These are phyloP conservation scores for Fusarium pininemorale DNA, from an alignment of 2,329 filamentous ascomycete species.

Conservation along the genomic window DNA sequence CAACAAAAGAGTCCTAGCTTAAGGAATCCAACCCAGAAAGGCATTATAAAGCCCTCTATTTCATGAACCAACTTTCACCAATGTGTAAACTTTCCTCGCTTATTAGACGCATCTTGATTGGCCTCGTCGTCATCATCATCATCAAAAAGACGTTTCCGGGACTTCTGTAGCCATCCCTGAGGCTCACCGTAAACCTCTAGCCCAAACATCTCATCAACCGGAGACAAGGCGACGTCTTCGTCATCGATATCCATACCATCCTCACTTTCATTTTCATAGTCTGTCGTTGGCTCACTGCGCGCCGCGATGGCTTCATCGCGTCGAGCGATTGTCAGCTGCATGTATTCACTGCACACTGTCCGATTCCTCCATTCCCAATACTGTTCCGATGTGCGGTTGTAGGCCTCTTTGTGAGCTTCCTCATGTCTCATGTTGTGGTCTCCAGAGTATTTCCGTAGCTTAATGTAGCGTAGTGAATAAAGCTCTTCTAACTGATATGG, in stretches of 20 bases:
- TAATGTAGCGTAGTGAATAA: accelerated
- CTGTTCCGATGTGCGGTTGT: background rate
- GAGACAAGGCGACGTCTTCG: background rate
- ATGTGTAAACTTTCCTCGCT: background rate
- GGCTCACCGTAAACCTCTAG: background rate
- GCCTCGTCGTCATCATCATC: background rate
- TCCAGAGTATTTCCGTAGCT: background rate
- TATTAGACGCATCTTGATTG: accelerated
- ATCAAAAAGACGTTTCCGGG: background rate
- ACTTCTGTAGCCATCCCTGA: background rate
- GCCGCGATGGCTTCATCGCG: background rate
- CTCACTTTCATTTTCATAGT: background rate
- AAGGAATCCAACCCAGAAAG: too few relatives aligned
- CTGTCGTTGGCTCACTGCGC: accelerated
- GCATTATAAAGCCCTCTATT: accelerated
- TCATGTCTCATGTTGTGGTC: background rate
- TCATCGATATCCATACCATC: background rate
- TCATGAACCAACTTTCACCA: background rate
- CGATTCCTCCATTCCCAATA: background rate
- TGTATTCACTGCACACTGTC: background rate
- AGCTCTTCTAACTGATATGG: accelerated
- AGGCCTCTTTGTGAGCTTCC: background rate
- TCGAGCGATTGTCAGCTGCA: accelerated
- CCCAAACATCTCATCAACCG: background rate
- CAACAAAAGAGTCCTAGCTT: accelerated